A percentile compares a stretch with the other conserved stretches of the same genome.
phyloP scores from a whole-genome alignment of 345 rosid species.

The Crucihimalaya himalaica region DNA sequence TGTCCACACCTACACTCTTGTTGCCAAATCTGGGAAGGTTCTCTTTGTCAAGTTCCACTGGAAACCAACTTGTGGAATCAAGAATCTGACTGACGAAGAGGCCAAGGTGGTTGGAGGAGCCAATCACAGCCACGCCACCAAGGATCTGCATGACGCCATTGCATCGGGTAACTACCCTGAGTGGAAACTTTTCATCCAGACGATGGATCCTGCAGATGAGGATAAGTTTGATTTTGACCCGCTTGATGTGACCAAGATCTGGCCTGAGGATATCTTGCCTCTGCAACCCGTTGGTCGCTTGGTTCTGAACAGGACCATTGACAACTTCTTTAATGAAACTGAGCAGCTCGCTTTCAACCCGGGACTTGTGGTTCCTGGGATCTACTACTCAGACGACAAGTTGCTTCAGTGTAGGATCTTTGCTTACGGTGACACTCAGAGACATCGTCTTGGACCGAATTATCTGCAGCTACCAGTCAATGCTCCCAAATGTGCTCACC shows the following conservation, averaged over 20 bases:
- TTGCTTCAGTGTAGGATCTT: constrained; percentile 91
- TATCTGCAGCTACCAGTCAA: constrained; percentile 91
- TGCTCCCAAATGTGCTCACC: constrained; percentile 96
- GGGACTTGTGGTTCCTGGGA: constrained; percentile 83
- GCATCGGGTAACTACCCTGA: constrained; percentile 95
- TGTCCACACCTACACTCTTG: constrained; percentile 85
- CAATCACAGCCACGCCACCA: constrained; percentile 97
- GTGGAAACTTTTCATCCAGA: constrained; percentile 94
- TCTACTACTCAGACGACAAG: constrained; percentile 89
- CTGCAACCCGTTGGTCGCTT: constrained; percentile 94
- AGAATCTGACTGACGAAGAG: constrained; percentile 87
- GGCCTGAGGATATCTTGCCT: constrained; percentile 99
- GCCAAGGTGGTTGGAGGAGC: constrained; percentile 88
- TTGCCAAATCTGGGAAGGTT: constrained; percentile 80
- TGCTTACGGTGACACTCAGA: constrained; percentile 92
- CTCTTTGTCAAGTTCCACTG: constrained; percentile 92
- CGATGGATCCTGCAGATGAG: constrained; percentile 85
- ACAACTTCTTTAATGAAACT: constrained; percentile 92
- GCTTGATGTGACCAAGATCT: constrained; percentile 93
- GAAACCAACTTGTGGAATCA: constrained; percentile 97
- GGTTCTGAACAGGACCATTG: constrained; percentile 94
- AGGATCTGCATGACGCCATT: constrained; percentile 91
- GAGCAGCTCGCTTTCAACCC: constrained; percentile 98
- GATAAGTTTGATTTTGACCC: constrained; percentile 92
- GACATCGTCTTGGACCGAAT: constrained; percentile 98